Conservation (phyloP, 179 eudicot genomes). For the Dionaea muscipula region DNA sequence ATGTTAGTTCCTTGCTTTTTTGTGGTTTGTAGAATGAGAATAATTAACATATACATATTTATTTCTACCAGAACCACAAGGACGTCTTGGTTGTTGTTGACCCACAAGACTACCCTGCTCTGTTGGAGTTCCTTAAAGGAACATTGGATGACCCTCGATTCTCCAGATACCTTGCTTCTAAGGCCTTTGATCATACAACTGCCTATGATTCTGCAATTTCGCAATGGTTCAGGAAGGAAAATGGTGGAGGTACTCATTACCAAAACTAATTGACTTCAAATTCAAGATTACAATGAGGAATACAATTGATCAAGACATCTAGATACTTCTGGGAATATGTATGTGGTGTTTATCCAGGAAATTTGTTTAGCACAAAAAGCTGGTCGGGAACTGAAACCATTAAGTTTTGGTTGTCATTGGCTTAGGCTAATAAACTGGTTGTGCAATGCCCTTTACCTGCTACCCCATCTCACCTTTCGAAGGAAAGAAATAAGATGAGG, state of each 20-base stretch:
- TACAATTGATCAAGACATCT: no score
- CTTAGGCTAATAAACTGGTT: neutral
- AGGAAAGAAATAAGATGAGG: neutral
- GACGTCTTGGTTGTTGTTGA: slow-evolving; percentile 94
- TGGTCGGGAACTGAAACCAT: no score
- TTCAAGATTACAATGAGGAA: neutral
- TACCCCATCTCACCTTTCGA: neutral
- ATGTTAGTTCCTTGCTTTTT: neutral
- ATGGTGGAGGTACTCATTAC: slow-evolving; percentile 47
- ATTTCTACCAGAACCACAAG: slow-evolving; percentile 61
- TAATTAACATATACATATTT: neutral
- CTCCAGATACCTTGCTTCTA: slow-evolving; percentile 76
- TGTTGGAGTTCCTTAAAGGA: slow-evolving; percentile 49
- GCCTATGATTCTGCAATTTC: slow-evolving; percentile 96
- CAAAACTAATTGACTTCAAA: neutral
- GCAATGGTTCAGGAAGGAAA: slow-evolving; percentile 93
- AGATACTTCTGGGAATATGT: no score
- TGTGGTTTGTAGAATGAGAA: neutral
- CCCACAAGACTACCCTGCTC: slow-evolving; percentile 64
- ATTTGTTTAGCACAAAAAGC: no score
- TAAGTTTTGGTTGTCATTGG: neutral
- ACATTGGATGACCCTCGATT: slow-evolving; percentile 48
- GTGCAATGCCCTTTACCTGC: no score
- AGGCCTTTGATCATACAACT: slow-evolving; percentile 90
- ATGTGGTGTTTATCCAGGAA: no score